Conservation (phyloP, 177 flowering plant species). For the Telopea speciosissima region DNA sequence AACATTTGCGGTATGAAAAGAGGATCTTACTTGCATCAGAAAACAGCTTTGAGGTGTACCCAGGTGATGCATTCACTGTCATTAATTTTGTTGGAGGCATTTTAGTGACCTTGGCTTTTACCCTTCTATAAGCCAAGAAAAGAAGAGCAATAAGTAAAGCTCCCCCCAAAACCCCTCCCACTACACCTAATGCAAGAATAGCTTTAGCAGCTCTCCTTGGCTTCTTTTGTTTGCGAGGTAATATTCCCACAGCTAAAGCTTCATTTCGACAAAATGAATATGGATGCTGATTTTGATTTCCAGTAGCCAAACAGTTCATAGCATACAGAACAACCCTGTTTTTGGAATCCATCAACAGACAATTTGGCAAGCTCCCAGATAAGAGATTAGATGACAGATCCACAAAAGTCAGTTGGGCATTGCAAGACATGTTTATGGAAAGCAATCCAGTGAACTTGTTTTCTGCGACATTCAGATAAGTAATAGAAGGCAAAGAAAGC, state of each 20-base stretch:
- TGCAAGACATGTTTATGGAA: conserved; percentile 55
- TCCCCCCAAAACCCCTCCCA: conserved; percentile 47
- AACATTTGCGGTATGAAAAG: not conserved
- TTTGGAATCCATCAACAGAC: conserved; percentile 40
- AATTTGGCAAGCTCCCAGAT: conserved; percentile 67
- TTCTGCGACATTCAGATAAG: conserved; percentile 50
- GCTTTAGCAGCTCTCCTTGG: conserved; percentile 32
- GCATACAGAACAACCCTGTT: conserved; percentile 39
- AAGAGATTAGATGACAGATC: conserved; percentile 80
- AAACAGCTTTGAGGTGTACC: conserved; percentile 66
- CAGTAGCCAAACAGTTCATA: conserved; percentile 54
- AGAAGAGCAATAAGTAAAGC: conserved; percentile 33
- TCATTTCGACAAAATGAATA: conserved; percentile 68
- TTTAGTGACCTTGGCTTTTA: conserved; percentile 18
- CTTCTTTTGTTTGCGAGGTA: conserved; percentile 37
- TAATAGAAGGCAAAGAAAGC: conserved; percentile 70
- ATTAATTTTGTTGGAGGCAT: conserved; percentile 39
- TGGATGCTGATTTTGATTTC: conserved; percentile 52
- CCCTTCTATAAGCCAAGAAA: conserved; percentile 36
- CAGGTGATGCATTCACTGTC: conserved; percentile 48
- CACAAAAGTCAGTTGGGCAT: conserved; percentile 43
- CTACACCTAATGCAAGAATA: conserved; percentile 34
- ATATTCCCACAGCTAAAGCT: conserved; percentile 87
- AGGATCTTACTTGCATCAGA: conserved; percentile 78
- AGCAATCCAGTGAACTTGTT: conserved; percentile 86